Percentiles rank a stretch among this genome's conserved stretches.
phyloP scores from a whole-genome alignment of 2,329 filamentous ascomycete genomes.

The Harringtonia lauricola region DNA sequence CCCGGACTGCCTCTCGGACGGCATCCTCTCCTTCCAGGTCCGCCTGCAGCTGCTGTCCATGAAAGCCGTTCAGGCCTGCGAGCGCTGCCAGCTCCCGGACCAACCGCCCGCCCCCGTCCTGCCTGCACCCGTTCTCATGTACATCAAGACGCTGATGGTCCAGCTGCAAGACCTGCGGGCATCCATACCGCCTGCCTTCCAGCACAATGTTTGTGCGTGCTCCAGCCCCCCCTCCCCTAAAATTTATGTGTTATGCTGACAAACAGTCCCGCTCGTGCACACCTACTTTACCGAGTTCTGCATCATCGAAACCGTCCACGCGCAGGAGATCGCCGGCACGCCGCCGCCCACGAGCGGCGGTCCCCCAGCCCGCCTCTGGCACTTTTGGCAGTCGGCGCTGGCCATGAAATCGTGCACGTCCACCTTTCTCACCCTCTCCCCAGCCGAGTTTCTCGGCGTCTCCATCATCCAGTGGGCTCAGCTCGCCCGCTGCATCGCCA shows the following conservation, averaged over 20 bases:
- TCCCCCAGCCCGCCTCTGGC: background rate
- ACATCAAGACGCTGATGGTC: constrained; percentile 19
- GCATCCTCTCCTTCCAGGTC: constrained; percentile 21
- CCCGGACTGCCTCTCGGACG: constrained; percentile 16
- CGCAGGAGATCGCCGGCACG: background rate
- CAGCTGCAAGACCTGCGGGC: constrained; percentile 20
- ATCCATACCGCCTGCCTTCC: constrained; percentile 15
- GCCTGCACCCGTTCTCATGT: constrained; percentile 13
- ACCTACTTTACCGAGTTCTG: constrained; percentile 1
- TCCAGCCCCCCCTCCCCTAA: too few relatives aligned
- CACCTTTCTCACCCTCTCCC: background rate
- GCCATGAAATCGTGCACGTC: background rate
- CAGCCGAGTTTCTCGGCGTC: background rate
- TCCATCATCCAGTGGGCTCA: background rate
- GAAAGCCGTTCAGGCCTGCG: constrained; percentile 3
- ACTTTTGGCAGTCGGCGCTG: background rate
- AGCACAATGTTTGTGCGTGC: constrained; percentile 11
- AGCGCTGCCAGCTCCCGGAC: constrained; percentile 18
- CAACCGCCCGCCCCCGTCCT: constrained; percentile 8
- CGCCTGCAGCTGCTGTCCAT: constrained; percentile 24
- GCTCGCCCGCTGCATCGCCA: background rate
- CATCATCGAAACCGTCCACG: constrained; percentile 1
- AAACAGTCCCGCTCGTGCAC: background rate
- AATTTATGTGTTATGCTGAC: background rate
- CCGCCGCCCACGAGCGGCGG: background rate